Conservation (phyloP, 2,329 filamentous ascomycete species). For the Colletotrichum gigasporum region DNA sequence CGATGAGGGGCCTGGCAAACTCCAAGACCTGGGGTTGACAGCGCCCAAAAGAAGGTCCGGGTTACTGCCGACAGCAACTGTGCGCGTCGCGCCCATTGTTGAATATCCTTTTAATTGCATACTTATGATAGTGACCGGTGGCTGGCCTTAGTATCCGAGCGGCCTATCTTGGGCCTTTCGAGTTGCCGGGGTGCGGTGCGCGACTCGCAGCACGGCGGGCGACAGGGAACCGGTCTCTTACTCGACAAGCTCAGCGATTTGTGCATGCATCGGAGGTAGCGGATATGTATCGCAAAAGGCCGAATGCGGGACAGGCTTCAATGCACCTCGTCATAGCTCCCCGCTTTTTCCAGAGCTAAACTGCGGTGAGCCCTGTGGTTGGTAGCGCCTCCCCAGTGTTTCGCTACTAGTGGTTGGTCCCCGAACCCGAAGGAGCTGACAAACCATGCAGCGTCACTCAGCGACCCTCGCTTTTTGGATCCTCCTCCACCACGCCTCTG, state of each 20-base stretch:
- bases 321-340: slow-evolving; percentile 34
- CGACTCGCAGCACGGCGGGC: not conserved
- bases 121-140: no score
- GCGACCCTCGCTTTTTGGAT: slow-evolving; percentile 17
- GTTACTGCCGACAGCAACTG: no score
- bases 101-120: not conserved
- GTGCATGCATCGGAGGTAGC: slow-evolving; percentile 25
- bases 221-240: not conserved
- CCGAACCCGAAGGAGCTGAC: slow-evolving; percentile 25
- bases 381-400: not conserved
- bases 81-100: not conserved
- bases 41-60: not conserved
- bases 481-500: slow-evolving; percentile 18
- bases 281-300: slow-evolving; percentile 19
- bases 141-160: not conserved
- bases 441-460: slow-evolving; percentile 24
- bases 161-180: not conserved
- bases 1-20: not conserved
- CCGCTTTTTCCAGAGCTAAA: slow-evolving; percentile 29
- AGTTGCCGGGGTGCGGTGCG: slow-evolving; percentile 9
- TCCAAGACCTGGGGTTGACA: not conserved
- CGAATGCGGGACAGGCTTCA: slow-evolving; percentile 26
- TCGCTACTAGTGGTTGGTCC: not conserved
- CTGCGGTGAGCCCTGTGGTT: slow-evolving; percentile 18
- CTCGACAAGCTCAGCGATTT: not conserved